Percentiles rank a stretch among this genome's conserved stretches.
phyloP scores from a whole-genome alignment of 2,329 filamentous ascomycete species.

The Kalaharituber pfeilii region DNA sequence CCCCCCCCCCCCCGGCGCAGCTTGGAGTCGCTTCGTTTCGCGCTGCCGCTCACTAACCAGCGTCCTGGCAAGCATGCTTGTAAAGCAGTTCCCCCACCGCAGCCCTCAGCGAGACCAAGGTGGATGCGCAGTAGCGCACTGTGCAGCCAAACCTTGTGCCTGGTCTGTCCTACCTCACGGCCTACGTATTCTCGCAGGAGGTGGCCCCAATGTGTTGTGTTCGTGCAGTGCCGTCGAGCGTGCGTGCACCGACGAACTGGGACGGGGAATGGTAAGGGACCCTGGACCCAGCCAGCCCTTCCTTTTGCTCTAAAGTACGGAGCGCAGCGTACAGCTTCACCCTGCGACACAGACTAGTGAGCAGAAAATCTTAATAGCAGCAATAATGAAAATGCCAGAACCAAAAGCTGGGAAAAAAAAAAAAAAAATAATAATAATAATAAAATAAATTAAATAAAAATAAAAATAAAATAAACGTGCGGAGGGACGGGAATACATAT shows the following conservation, averaged over 20 bases:
- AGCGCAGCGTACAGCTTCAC: no score
- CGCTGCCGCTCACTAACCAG: background rate
- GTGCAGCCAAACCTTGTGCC: background rate
- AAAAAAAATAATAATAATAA: no score
- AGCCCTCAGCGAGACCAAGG: background rate
- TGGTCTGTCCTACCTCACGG: background rate
- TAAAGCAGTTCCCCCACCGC: background rate
- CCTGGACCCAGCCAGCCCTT: background rate
- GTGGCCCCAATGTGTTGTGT: background rate
- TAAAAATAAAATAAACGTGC: no score
- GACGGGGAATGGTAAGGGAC: background rate
- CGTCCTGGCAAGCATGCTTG: no score
- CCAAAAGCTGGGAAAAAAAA: no score
- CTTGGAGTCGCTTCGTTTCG: background rate
- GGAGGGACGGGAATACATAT: background rate
- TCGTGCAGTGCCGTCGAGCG: background rate
- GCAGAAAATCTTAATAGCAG: no score
- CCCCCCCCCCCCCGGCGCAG: background rate
- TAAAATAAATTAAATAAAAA: no score
- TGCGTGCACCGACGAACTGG: background rate
- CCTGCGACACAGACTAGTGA: no score
- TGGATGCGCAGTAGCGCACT: background rate
- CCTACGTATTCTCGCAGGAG: background rate
- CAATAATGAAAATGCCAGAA: no score
- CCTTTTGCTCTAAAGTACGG: no score